Base-by-base conservation (phyloP, 345 rosid species). In the Aquilaria sinensis region DNA sequence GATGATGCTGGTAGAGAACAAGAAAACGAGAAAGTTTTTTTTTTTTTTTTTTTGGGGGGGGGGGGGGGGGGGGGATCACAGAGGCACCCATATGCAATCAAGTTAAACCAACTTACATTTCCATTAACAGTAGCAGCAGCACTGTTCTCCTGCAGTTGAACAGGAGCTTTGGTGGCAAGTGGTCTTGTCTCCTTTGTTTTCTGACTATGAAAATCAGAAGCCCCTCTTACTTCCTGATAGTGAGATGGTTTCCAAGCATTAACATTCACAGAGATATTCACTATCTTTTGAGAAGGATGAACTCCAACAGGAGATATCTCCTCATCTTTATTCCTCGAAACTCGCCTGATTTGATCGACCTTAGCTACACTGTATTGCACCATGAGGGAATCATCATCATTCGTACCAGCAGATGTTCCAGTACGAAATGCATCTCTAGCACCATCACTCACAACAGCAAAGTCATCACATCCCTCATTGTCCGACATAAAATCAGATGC, bases 171-270 rank as follows among this genome's bases (percentile, higher is more conserved):
- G 59, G 69, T 71, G 29, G 74, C 61, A 51, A 56, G 75, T 55
- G 69, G 60, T 65, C 72, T 76, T 41, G 56, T 74, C 60, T 61
- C 78, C 60, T 62, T 56, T 64, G 77, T 75, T 74, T 80, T 79
- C 63, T 50, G 77, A 69, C 54, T 54, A 57, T 70, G 80, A 60
- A 76, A 62, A 64, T 61, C 84, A 47, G 85, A 47, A 72, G 64
- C 75, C 52, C 69, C 74, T 66, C 81, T 77, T 0, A 72, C 63
- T 52, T 74, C 90, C 64, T 77, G 80, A 72, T 59, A 73, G 58
- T 62, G 81, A 70, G 73, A 64, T 46, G 67, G 76, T 62, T 77
- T 85, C 85, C 89, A 78, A n/a, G 81, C 66, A 71, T 75, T 79
- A 58, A 76, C 68, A 77, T 83, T 77, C 14, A 67, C 80, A 33